A percentile compares a stretch with the other conserved stretches of the same genome.
Conservation (phyloP, 306 rosid species). For the Ochetophila trinervis region DNA sequence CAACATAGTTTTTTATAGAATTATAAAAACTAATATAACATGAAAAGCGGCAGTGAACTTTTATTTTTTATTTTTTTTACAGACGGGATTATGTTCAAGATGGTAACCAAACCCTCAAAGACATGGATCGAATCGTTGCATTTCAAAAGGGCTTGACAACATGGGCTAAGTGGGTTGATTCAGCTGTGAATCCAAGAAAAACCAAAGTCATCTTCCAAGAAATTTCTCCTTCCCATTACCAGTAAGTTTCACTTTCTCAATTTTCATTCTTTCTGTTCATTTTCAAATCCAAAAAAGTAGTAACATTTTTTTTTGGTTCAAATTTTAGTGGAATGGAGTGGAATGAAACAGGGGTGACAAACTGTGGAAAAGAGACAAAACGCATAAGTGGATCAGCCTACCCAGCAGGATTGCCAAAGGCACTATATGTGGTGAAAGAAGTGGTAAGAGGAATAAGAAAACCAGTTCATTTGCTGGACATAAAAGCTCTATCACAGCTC, state of each 20-base stretch:
- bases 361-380: conserved; percentile 50
- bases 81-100: conserved; percentile 72
- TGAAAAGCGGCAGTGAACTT: too few relatives aligned
- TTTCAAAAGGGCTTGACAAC: conserved; percentile 51
- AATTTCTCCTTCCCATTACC: conserved; percentile 61
- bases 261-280: background rate
- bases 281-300: background rate
- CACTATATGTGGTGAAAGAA: conserved; percentile 33
- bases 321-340: conserved; percentile 45
- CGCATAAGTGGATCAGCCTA: conserved; percentile 55
- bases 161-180: conserved; percentile 68
- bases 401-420: conserved; percentile 41
- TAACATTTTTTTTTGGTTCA: background rate
- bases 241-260: conserved; percentile 32
- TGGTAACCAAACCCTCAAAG: conserved; percentile 38
- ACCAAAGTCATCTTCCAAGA: conserved; percentile 63
- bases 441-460: conserved; percentile 35
- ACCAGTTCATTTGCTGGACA: conserved; percentile 49
- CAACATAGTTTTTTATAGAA: background rate
- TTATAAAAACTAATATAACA: too few relatives aligned
- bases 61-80: too few relatives aligned
- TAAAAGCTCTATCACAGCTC: conserved; percentile 58
- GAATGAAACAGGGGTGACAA: conserved; percentile 41
- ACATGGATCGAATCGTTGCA: conserved; percentile 73
- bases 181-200: conserved; percentile 38